Conservation (phyloP, 2,329 filamentous ascomycete species). For the Aspergillus viridinutans region DNA sequence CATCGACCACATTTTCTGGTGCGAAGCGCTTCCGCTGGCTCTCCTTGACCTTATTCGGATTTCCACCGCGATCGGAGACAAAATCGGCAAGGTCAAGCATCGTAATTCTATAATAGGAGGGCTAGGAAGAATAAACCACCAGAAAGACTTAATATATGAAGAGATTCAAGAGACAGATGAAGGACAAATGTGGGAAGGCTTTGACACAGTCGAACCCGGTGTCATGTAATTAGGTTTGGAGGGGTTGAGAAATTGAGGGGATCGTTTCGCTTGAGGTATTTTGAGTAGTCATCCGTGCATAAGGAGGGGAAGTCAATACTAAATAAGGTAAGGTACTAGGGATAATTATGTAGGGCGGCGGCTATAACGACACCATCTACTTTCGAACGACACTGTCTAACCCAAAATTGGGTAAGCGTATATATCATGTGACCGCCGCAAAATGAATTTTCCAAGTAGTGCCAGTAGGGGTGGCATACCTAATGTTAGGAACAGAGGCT, state of each 20-base stretch:
- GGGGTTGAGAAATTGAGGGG: background rate
- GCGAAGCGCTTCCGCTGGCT: constrained; percentile 81
- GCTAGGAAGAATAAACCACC: background rate
- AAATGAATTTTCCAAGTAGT: too few relatives aligned
- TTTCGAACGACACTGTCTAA: too few relatives aligned
- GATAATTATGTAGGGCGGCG: background rate
- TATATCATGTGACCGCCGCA: too few relatives aligned
- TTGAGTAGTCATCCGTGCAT: background rate
- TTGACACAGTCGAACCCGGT: background rate
- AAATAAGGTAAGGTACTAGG: background rate
- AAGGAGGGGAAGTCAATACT: background rate
- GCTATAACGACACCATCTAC: too few relatives aligned
- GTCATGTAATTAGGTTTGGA: background rate
- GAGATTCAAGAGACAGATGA: background rate
- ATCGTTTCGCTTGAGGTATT: background rate
- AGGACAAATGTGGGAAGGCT: background rate
- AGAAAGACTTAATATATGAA: background rate
- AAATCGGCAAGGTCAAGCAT: constrained; percentile 79
- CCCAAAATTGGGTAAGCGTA: too few relatives aligned
- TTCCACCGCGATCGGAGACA: constrained; percentile 79
- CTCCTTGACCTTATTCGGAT: constrained; percentile 87
- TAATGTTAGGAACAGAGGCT: too few relatives aligned
- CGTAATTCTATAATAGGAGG: constrained; percentile 13
- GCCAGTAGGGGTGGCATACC: too few relatives aligned
- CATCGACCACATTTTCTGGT: constrained; percentile 78